Evolutionary conservation across 169 alveolate genomes (phyloP), one percentile per base, ranked within the genome.

Genomic region (Amoebophrya sp.): DNA sequence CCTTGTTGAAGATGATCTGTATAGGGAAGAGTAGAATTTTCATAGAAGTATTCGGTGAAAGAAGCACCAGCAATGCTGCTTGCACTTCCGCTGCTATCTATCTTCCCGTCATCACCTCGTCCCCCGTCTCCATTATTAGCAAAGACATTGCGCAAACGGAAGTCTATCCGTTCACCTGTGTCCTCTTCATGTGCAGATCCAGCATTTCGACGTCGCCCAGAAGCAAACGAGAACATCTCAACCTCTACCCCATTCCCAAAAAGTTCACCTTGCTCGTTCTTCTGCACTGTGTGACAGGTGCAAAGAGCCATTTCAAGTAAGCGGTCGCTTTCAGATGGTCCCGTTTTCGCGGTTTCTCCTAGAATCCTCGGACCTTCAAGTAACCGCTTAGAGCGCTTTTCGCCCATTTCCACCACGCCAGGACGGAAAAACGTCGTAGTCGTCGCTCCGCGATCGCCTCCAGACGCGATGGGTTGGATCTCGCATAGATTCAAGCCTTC

Each of bases 221-320:
- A 36, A 29, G 83, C 12, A 65, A 65, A 65, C 2, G 18, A 26
- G 83, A 65, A 6, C 83, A 65, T 65, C 83, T 65, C 83, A 6
- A 65, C 83, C 83, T 65, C 83, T 36, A 65, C 83, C 83, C 38
- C 83, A 36, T 65, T 65, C 2, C 83, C 83, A 6, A 6, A 18
- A 29, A 65, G 33, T 36, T 6, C 83, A 6, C 33, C 83, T 29
- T 65, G 39, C n/a, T n/a, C n/a, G 83, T 65, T 36, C 83, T 26
- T 29, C 83, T 65, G 83, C 83, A 26, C 83, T 36, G 83, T 65
- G 83, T 65, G 83, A 26, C 83, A 65, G 33, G 83, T 65, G 83
- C 83, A 6, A 10, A 65, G 83, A 29, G 33, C 83, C 33, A 65
- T 6, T 36, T 65, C 83, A 36, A 65, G n/a, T 10, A 12, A n/a